Base-by-base conservation (phyloP, 768 basidiomycete genomes). In the Xanthoconium stramineum region DNA sequence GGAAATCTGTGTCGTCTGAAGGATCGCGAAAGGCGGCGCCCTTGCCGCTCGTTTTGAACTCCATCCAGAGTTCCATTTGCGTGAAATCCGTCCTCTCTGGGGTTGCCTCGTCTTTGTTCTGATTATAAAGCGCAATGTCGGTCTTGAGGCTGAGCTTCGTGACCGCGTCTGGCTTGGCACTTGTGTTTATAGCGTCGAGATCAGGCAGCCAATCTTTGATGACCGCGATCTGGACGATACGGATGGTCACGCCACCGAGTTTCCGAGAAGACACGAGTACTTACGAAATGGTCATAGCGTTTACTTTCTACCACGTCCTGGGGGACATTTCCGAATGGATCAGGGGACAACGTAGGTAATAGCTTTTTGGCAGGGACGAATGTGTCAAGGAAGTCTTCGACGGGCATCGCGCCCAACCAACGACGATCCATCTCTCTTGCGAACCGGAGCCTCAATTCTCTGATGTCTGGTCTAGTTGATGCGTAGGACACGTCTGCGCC, bases 11-110 rank as follows among this genome's bases (percentile, higher is more conserved):
- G 13, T 15, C 13, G 30, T 50, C 10, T 0, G 5, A 9, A 9
- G 46, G 46, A 12, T 57, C 56, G 5, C n/a, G 51, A 19, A 49
- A 57, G 8, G 56, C 40, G 2, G 43, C 46, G 0, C 33, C 36
- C 10, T 12, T 3, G 0, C 4, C 20, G 1, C 36, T 53, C 2
- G 36, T 11, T 38, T 58, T 58, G 49, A 58, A 50, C 20, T 54
- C 52, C 9, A 49, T 35, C 57, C 54, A 58, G 3, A 58, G 42
- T 12, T 56, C 57, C 39, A 42, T 37, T 6, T 9, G 12, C 6
- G 58, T 28, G 12, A 52, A 59, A 15, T 56, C 28, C 0, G 54
- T 56, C 33, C 19, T 49, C 0, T 28, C 8, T 4, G 56, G 38
- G 19, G 19, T 15, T 35, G 38, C 38, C 28, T 19, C 32, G 8